These are phyloP conservation scores for Paraleonurus japonicus DNA, from an alignment of 257 asterid genomes.

Conservation along the genomic window DNA sequence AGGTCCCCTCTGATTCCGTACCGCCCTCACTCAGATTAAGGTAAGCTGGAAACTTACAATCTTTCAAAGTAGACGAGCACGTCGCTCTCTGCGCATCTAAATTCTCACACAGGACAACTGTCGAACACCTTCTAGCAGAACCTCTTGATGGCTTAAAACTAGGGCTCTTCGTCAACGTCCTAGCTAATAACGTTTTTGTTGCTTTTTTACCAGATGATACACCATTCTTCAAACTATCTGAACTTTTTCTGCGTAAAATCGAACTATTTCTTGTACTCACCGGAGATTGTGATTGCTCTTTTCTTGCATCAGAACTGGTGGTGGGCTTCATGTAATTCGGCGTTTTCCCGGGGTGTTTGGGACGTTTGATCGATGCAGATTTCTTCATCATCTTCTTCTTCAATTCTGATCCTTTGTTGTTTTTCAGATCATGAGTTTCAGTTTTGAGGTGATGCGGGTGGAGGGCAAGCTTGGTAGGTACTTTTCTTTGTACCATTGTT, in stretches of 20 bases:
- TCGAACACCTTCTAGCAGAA: slow-evolving; percentile 39
- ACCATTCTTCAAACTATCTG: slow-evolving; percentile 23
- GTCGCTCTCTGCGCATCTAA: slow-evolving; percentile 52
- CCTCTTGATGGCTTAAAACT: slow-evolving; percentile 59
- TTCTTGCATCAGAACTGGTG: slow-evolving; percentile 74
- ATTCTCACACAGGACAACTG: slow-evolving; percentile 38
- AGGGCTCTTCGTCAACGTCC: slow-evolving; percentile 51
- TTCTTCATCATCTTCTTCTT: slow-evolving; percentile 75
- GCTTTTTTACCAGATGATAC: slow-evolving; percentile 32
- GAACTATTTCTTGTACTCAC: slow-evolving; percentile 31
- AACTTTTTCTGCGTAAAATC: slow-evolving; percentile 26
- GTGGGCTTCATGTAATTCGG: slow-evolving; percentile 95
- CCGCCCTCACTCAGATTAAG: slow-evolving; percentile 62
- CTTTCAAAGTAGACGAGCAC: slow-evolving; percentile 80
- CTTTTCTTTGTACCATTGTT: slow-evolving; percentile 81
- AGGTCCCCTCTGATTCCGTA: slow-evolving; percentile 61
- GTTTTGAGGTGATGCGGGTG: slow-evolving; percentile 36
- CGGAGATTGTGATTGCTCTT: slow-evolving; percentile 41
- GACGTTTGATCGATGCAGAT: slow-evolving; percentile 49
- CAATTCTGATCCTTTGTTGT: slow-evolving; percentile 42
- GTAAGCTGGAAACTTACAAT: slow-evolving; percentile 63
- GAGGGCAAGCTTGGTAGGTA: slow-evolving; percentile 39
- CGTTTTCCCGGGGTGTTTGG: slow-evolving; percentile 33
- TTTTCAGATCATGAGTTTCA: slow-evolving; percentile 42
- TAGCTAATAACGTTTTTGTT: slow-evolving; percentile 29